These are phyloP conservation scores for Xylaria flabelliformis DNA, from an alignment of 495 filamentous ascomycete genomes.

Conservation along the genomic window DNA sequence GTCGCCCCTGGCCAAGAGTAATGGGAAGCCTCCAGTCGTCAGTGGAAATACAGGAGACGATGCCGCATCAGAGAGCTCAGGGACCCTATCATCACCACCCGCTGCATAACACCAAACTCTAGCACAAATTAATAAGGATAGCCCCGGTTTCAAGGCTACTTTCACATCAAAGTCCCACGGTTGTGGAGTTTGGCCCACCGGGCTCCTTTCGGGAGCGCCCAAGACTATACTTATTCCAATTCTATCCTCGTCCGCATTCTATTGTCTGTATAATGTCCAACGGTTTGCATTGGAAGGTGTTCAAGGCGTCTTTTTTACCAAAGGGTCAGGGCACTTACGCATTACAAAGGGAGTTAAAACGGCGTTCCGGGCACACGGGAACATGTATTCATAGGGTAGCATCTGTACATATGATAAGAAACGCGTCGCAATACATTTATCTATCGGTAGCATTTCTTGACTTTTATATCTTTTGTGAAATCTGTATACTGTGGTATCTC, in stretches of 20 bases:
- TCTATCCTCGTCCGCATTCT: slow-evolving; percentile 20
- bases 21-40: slow-evolving; percentile 38
- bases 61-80: slow-evolving; percentile 57
- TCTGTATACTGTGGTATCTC: slow-evolving; percentile 11
- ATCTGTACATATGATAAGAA: slow-evolving; percentile 36
- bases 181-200: not conserved
- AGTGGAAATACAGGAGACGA: slow-evolving; percentile 44
- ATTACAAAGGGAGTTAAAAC: slow-evolving; percentile 30
- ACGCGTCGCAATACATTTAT: slow-evolving; percentile 22
- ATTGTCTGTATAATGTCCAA: slow-evolving; percentile 34
- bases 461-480: not conserved
- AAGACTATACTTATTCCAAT: not conserved
- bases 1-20: slow-evolving; percentile 44
- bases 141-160: not conserved
- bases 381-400: slow-evolving; percentile 30
- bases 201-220: not conserved
- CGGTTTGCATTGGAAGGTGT: slow-evolving; percentile 38
- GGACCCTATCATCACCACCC: slow-evolving; percentile 57
- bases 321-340: slow-evolving; percentile 31
- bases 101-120: slow-evolving; percentile 33
- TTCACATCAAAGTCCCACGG: not conserved
- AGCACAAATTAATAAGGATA: not conserved
- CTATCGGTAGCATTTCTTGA: not conserved
- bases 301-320: slow-evolving; percentile 32
- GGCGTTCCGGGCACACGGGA: slow-evolving; percentile 28